Base-by-base conservation (phyloP, 441 rosid species). In the Breynia disticha region DNA sequence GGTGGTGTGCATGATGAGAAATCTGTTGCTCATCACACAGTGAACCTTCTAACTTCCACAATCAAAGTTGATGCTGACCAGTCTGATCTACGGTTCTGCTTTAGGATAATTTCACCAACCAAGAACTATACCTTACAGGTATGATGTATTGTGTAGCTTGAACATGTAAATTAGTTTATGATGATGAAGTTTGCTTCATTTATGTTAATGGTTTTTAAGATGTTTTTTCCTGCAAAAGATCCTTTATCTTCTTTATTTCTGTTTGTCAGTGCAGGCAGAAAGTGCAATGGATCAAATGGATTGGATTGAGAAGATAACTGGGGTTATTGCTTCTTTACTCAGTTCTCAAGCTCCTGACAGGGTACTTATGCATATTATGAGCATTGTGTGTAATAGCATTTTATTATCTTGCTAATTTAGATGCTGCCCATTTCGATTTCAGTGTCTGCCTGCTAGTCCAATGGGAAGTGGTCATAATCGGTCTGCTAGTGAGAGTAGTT, bases 101-200 rank as follows among this genome's bases (percentile, higher is more conserved):
- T 94, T 74, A 79, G 99, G 76, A 90, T 94, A 63, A 94, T 94
- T 76, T 94, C 99, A 65, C 99, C 99, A 41, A 74, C 95, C 41
- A 94, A 90, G 78, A 90, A 89, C 66, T 94, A 90, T 76, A 94
- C 97, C 22, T 74, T 94, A 76, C 97, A 94, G 99, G 99, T 94
- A 76, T 68, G 73, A 52, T 18, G 63, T 56, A 39, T 51, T 57
- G 37, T n/a, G 62, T 61, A 48, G 54, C 55, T 70, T 68, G 55
- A 46, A 54, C 50, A 42, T 56, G 47, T 46, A 16, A 64, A 38
- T 59, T 35, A 45, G 35, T 17, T 59, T 54, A 28, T 7, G 9
- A 39, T 39, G 15, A 39, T 14, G 43, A 10, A 9, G 43, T 39
- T 39, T 24, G 7, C 32, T 24, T 24, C 32, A 24, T 24, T 24